Evolutionary conservation across 805 yeast species (phyloP).

Genomic region (Sungouiella blattae): DNA sequence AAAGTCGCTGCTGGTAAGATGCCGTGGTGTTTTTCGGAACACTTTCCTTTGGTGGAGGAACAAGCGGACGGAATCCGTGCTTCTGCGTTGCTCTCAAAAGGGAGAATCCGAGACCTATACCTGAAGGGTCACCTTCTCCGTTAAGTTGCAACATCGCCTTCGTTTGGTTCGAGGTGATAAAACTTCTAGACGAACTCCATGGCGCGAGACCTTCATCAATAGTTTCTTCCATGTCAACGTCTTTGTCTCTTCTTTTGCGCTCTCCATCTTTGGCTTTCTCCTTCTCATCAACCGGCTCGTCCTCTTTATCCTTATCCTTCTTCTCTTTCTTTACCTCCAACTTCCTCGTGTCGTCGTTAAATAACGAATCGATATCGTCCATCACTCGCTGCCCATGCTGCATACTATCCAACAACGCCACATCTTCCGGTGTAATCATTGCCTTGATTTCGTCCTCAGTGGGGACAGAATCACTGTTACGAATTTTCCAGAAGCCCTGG

Average conservation of each 20-base stretch:
- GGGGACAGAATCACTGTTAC: conserved; percentile 57
- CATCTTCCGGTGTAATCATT: conserved; percentile 92
- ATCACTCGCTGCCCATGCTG: conserved; percentile 85
- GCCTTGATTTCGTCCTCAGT: conserved; percentile 70
- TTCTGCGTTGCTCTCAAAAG: conserved; percentile 90
- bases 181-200: conserved; percentile 91
- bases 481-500: conserved; percentile 92
- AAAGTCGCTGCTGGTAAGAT: conserved; percentile 75
- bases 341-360: conserved; percentile 30
- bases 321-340: conserved; percentile 22
- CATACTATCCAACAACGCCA: conserved; percentile 84
- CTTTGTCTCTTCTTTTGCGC: conserved; percentile 25
- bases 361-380: conserved; percentile 71
- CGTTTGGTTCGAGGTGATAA: conserved; percentile 90
- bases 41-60: conserved; percentile 32
- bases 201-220: conserved; percentile 85
- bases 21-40: conserved; percentile 41
- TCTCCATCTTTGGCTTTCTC: conserved; percentile 22
- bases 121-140: conserved; percentile 94
- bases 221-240: conserved; percentile 44
- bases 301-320: conserved; percentile 24
- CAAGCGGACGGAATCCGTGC: conserved; percentile 67
- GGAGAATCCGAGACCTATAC: conserved; percentile 84
- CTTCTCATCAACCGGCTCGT: conserved; percentile 38
- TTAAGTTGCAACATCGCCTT: conserved; percentile 94